Base-by-base conservation (phyloP, 306 rosid species). In the Corylus avellana region DNA sequence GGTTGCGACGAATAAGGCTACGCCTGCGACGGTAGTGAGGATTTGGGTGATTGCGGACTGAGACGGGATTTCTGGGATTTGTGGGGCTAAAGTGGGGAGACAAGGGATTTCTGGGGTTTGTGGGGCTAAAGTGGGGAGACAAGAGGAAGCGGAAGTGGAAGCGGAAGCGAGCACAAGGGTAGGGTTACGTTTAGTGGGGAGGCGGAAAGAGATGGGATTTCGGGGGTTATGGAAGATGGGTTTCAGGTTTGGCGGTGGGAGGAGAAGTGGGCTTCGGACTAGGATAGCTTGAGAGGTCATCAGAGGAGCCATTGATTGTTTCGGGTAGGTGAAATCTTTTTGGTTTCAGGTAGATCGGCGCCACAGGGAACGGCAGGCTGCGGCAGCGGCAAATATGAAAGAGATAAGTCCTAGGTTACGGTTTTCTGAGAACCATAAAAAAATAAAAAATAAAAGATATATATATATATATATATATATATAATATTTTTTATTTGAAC, bases 21-120 rank as follows among this genome's bases (percentile, higher is more conserved):
- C 55, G 47, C 49, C 29, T 25, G 68, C 81, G 44, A 58, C 1
- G 69, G 50, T 59, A 25, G 87, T 49, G 11, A 88, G 46, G 27
- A 81, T 63, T 10, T 86, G 51, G 35, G 88, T 74, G 72, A 79
- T 56, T 75, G 84, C 50, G 0, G 76, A 57, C 12, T 18, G 63
- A 7, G 37, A 17, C 8, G 72, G 35, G 17, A 20, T 20, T 48
- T 57, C n/a, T 58, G 42, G 72, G 35, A 68, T 73, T n/a, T 9
- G 32, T 4, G 27, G 50, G 50, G 69, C 18, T 27, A 27, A 10
- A 13, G 12, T 42, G 14, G 72, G 48, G 7, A 20, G 18, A 10
- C 32, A 4, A 66, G 64, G 35, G 17, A 20, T 20, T 48, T 57
- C n/a, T 58, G 42, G 72, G 35, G 73, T 73, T n/a, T 9, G 32